A percentile compares a stretch with the other conserved stretches of the same genome.
These are phyloP conservation scores for Aspergillus coremiiformis DNA, from an alignment of 495 filamentous ascomycete species.

Conservation along the genomic window DNA sequence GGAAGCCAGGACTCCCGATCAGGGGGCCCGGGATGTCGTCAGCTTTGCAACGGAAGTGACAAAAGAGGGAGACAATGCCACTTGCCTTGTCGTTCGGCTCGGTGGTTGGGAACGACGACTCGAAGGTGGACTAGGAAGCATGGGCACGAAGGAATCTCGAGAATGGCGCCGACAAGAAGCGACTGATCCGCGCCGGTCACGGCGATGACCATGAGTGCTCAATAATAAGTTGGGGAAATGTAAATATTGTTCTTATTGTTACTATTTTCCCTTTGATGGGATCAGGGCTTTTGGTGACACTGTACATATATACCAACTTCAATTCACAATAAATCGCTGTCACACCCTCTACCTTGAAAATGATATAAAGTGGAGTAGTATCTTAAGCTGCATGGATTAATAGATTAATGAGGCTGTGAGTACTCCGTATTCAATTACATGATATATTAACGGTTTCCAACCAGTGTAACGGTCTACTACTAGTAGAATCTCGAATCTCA, in stretches of 20 bases:
- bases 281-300: not conserved
- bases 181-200: slow-evolving; percentile 68
- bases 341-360: not conserved
- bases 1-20: slow-evolving; percentile 82
- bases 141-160: slow-evolving; percentile 84
- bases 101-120: slow-evolving; percentile 91
- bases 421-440: too few relatives aligned
- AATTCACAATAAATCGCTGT: not conserved
- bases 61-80: slow-evolving; percentile 83
- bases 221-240: not conserved
- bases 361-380: not conserved
- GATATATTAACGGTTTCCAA: too few relatives aligned
- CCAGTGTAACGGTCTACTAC: too few relatives aligned
- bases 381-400: not conserved
- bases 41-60: slow-evolving; percentile 81
- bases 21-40: slow-evolving; percentile 71
- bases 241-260: slow-evolving; percentile 10
- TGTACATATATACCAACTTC: not conserved
- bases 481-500: too few relatives aligned
- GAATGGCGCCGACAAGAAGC: slow-evolving; percentile 82
- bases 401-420: too few relatives aligned
- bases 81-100: slow-evolving; percentile 82
- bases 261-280: not conserved
- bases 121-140: slow-evolving; percentile 79
- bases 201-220: slow-evolving; percentile 24